Evolutionary conservation across 2,329 filamentous ascomycete species (phyloP).

Genomic region (Fusarium ambrosium): DNA sequence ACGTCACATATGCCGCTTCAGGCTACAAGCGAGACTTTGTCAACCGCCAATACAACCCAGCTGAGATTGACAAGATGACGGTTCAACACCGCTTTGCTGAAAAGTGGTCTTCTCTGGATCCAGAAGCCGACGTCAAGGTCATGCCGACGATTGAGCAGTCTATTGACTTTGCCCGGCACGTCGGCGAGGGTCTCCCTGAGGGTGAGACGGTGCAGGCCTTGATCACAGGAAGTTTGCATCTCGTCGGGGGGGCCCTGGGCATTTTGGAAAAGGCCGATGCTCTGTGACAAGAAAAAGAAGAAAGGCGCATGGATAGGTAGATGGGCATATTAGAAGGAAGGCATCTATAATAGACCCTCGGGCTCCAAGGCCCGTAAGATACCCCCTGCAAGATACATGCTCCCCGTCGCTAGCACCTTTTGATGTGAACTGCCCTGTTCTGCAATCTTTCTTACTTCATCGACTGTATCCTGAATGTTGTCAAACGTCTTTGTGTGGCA

Average conservation of each 20-base stretch:
- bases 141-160: conserved; percentile 69
- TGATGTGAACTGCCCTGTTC: conserved; percentile 56
- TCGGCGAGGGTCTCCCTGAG: conserved; percentile 50
- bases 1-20: conserved; percentile 69
- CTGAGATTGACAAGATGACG: conserved; percentile 64
- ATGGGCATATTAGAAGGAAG: conserved; percentile 13
- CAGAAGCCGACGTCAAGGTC: conserved; percentile 59
- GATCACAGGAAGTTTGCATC: conserved; percentile 73
- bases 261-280: conserved; percentile 63
- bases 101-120: conserved; percentile 64
- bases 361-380: conserved; percentile 78
- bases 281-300: conserved; percentile 46
- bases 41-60: conserved; percentile 66
- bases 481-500: conserved; percentile 66
- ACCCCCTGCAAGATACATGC: conserved; percentile 86
- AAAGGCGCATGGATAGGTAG: background rate
- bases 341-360: conserved; percentile 51
- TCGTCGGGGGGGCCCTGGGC: conserved; percentile 69
- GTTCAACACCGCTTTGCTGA: conserved; percentile 67
- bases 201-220: conserved; percentile 61
- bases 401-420: conserved; percentile 83
- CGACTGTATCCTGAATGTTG: conserved; percentile 80
- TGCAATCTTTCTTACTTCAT: conserved; percentile 62
- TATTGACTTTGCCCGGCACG: conserved; percentile 59
- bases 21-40: conserved; percentile 71